Evolutionary conservation across 2,329 filamentous ascomycete genomes (phyloP).

Genomic region (Trichoderma gracile): DNA sequence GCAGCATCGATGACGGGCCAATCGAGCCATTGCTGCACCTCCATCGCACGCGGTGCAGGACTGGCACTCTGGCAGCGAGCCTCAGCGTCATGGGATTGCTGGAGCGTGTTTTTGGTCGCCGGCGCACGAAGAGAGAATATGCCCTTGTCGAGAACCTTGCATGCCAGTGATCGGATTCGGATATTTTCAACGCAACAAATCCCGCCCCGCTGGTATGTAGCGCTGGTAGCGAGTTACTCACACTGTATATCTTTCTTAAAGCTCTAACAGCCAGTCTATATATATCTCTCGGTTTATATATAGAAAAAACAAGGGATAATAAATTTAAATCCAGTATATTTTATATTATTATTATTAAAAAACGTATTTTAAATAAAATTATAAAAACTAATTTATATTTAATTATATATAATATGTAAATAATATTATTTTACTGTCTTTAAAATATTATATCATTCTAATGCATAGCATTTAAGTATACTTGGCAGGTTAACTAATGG

Average conservation of each 20-base stretch:
- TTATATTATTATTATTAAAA: no score
- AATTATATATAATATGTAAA: no score
- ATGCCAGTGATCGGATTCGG: neutral
- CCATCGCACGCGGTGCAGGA: slow-evolving; percentile 31
- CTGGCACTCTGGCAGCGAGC: slow-evolving; percentile 31
- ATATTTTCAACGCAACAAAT: neutral
- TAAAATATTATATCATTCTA: no score
- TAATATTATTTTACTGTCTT: no score
- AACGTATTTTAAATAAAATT: no score
- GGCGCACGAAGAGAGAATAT: neutral
- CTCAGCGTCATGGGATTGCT: slow-evolving; percentile 31
- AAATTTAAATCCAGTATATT: no score
- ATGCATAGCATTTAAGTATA: no score
- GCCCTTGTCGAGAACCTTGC: neutral
- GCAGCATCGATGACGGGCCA: neutral
- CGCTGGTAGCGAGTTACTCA: neutral
- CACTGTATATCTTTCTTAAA: neutral
- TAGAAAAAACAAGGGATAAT: no score
- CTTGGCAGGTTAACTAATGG: no score
- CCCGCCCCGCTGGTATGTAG: neutral
- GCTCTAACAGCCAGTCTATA: no score
- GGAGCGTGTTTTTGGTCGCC: neutral
- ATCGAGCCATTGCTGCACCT: slow-evolving; percentile 26
- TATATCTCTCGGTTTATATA: no score
- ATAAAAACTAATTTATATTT: no score